Evolutionary conservation across 176 grass and related monocot genomes (phyloP).

Genomic region (Avena atlantica): DNA sequence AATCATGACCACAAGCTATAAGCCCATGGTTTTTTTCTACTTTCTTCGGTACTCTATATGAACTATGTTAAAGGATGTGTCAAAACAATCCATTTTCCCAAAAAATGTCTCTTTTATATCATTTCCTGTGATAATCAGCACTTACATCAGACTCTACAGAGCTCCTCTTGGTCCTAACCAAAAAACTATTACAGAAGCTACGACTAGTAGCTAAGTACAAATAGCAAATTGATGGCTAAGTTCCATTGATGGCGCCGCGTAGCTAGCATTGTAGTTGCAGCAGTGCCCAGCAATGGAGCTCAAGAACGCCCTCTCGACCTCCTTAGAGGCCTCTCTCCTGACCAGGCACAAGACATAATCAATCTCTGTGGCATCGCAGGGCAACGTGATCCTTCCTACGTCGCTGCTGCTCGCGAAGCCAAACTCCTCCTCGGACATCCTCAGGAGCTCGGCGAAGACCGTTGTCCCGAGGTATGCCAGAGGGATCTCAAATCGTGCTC

Average conservation of each 20-base stretch:
- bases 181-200: not conserved
- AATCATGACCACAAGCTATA: not conserved
- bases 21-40: not conserved
- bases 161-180: not conserved
- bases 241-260: not conserved
- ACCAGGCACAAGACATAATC: conserved; percentile 2
- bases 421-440: conserved; percentile 46
- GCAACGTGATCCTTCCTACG: not conserved
- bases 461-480: conserved; percentile 26
- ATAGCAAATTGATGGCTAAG: not conserved
- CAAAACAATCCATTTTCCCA: not conserved
- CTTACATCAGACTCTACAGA: not conserved
- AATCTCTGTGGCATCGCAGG: not conserved
- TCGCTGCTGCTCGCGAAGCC: not conserved
- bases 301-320: conserved; percentile 16
- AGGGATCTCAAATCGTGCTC: conserved; percentile 13
- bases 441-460: conserved; percentile 43
- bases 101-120: not conserved
- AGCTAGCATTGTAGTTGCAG: not conserved
- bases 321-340: conserved; percentile 1
- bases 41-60: not conserved
- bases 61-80: not conserved
- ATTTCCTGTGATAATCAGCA: not conserved
- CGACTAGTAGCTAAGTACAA: conserved; percentile 6
- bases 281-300: conserved; percentile 4